phyloP scores from a whole-genome alignment of 345 rosid species.

The Aurinia saxatilis region DNA sequence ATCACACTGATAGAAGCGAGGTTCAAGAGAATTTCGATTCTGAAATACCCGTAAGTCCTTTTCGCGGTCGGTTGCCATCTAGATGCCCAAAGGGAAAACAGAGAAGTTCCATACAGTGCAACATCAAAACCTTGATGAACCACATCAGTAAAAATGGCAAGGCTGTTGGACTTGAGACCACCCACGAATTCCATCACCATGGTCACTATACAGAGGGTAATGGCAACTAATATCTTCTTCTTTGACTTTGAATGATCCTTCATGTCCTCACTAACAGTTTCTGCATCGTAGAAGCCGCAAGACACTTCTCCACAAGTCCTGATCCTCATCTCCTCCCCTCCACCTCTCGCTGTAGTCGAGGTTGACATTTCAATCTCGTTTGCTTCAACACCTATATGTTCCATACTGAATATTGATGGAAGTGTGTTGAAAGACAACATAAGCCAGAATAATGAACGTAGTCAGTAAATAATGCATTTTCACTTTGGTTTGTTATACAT shows the following conservation, averaged over 20 bases:
- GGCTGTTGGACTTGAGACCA: background rate
- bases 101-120: conserved; percentile 38
- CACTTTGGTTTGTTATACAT: background rate
- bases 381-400: no score
- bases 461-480: background rate
- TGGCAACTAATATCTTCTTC: background rate
- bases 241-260: background rate
- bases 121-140: background rate
- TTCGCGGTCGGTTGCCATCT: background rate
- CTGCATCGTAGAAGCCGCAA: no score
- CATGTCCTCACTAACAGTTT: background rate
- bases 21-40: background rate
- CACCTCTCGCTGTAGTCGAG: no score
- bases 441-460: no score
- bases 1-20: background rate
- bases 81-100: background rate
- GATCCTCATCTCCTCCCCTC: no score
- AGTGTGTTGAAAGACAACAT: no score
- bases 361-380: no score
- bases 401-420: no score
- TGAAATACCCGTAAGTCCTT: background rate
- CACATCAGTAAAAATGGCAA: background rate
- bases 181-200: background rate
- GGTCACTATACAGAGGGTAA: background rate
- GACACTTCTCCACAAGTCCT: no score